Evolutionary conservation across 371 early-diverging fungal genomes (phyloP).

Genomic region (Pancytospora epiphaga): DNA sequence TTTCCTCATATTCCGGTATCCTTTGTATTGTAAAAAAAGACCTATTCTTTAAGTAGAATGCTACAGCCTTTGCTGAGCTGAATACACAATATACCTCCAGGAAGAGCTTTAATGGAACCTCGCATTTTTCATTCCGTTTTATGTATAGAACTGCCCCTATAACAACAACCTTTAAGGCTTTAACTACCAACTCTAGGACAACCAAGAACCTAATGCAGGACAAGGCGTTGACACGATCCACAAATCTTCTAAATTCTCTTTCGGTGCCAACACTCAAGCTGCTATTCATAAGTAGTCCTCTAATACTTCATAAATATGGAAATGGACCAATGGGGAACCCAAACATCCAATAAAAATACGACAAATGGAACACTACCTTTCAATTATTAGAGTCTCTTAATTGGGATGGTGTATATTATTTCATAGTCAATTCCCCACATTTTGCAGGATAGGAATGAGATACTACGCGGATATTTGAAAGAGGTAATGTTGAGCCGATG

Average conservation of each 20-base stretch:
- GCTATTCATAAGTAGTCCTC: constrained; percentile 13
- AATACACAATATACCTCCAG: constrained; percentile 56
- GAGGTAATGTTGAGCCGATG: too few relatives aligned
- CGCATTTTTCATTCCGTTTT: constrained; percentile 45
- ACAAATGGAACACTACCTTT: too few relatives aligned
- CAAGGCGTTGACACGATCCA: constrained; percentile 43
- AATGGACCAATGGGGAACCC: too few relatives aligned
- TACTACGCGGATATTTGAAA: too few relatives aligned
- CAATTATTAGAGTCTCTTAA: too few relatives aligned
- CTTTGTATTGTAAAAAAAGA: constrained; percentile 53
- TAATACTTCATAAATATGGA: too few relatives aligned
- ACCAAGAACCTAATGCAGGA: constrained; percentile 50
- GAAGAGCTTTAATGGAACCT: constrained; percentile 59
- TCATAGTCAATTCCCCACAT: too few relatives aligned
- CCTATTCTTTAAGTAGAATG: constrained; percentile 56
- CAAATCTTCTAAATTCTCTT: not conserved
- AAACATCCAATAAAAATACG: too few relatives aligned
- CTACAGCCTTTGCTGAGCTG: constrained; percentile 41
- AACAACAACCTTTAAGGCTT: constrained; percentile 43
- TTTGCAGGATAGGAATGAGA: too few relatives aligned
- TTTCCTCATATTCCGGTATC: constrained; percentile 59
- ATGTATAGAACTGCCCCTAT: constrained; percentile 44
- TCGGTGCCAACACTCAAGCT: not conserved
- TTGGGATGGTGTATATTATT: too few relatives aligned
- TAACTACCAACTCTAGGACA: constrained; percentile 44